phyloP scores from a whole-genome alignment of 257 asterid genomes.

The Solanum chmielewskii region DNA sequence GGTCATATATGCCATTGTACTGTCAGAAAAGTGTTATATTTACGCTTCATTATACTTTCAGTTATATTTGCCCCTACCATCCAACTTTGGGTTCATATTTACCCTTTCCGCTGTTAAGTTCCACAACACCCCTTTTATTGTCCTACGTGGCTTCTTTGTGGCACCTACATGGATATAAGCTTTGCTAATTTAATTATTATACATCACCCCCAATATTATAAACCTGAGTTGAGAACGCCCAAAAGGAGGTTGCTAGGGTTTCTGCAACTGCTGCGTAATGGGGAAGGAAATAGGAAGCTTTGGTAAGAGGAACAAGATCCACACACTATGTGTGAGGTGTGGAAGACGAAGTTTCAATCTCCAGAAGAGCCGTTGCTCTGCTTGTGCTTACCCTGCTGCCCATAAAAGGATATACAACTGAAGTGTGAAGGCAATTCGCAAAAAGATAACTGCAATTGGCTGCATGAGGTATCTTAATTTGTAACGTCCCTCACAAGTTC shows the following conservation, averaged over 20 bases:
- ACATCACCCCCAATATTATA: too few species aligned
- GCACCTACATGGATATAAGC: too few species aligned
- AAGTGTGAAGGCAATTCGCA: conserved; percentile 74
- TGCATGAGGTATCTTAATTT: conserved; percentile 62
- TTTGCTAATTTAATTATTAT: too few species aligned
- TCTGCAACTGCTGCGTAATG: conserved; percentile 18
- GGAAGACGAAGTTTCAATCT: conserved; percentile 54
- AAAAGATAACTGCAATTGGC: conserved; percentile 75
- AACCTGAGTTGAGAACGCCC: neutral
- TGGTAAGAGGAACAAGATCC: conserved; percentile 57
- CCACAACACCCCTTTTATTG: neutral
- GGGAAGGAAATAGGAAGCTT: conserved; percentile 59
- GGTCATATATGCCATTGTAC: neutral
- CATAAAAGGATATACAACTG: conserved; percentile 52
- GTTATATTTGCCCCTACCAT: too few species aligned
- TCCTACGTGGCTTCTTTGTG: too few species aligned
- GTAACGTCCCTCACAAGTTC: conserved; percentile 57
- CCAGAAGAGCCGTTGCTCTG: conserved; percentile 54
- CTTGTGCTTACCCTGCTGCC: conserved; percentile 58
- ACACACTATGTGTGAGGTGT: conserved; percentile 56
- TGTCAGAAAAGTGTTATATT: too few species aligned
- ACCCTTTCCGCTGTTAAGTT: neutral
- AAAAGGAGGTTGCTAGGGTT: conserved; percentile 13
- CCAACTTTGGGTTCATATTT: too few species aligned
- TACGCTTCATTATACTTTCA: too few species aligned